phyloP scores from a whole-genome alignment of 2,329 filamentous ascomycete genomes.

The Ophiostoma novo-ulmi region DNA sequence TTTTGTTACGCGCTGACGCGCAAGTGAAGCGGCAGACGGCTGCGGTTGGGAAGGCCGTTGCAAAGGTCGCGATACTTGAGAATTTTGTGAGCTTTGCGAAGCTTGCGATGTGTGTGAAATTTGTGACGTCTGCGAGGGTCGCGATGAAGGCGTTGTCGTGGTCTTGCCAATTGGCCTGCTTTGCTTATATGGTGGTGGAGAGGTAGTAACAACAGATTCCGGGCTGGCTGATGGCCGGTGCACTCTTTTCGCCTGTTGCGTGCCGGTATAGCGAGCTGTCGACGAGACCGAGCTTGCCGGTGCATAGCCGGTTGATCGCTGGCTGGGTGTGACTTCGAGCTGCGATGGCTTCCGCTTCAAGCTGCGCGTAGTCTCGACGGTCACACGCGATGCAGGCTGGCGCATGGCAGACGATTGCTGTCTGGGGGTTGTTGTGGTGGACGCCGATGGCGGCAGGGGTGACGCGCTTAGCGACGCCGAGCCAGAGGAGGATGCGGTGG shows the following conservation, averaged over 20 bases:
- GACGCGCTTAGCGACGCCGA: conserved; percentile 8
- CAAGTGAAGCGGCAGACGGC: conserved; percentile 7
- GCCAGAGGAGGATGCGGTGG: background rate
- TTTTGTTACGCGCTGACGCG: conserved; percentile 17
- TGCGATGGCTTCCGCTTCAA: conserved; percentile 26
- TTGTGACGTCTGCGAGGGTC: background rate
- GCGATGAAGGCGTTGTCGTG: background rate
- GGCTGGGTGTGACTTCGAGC: background rate
- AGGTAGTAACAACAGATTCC: background rate
- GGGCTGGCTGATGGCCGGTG: conserved; percentile 17
- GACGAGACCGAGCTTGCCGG: background rate
- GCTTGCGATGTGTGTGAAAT: background rate
- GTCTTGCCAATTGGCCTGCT: conserved; percentile 9
- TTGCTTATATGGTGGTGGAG: conserved; percentile 17
- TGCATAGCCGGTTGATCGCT: conserved; percentile 1
- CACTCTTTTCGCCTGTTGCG: conserved; percentile 8
- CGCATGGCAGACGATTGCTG: background rate
- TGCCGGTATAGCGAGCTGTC: background rate
- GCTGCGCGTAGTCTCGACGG: conserved; percentile 19
- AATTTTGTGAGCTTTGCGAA: background rate
- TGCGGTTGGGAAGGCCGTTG: background rate
- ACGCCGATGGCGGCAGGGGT: background rate
- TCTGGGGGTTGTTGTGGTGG: background rate
- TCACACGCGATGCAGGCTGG: background rate
- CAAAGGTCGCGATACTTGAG: background rate